Evolutionary conservation across 768 basidiomycete species (phyloP), one percentile per base, ranked within the genome.

Genomic region (Boletus rufocinnamomeus): DNA sequence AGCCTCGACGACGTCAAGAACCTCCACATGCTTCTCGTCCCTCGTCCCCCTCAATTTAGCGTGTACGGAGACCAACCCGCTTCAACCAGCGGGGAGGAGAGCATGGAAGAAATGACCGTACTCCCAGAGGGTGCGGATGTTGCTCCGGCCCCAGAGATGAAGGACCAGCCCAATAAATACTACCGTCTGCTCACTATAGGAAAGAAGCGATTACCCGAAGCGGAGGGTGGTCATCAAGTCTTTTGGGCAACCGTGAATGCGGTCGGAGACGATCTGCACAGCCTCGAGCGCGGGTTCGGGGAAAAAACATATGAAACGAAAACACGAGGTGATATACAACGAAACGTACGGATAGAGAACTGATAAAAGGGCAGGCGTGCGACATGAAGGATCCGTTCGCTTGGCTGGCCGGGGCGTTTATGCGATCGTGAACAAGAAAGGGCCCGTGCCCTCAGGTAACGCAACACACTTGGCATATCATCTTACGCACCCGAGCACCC

Each of bases 401-500:
- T 74, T 85, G 23, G 83, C 78, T 2, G 86, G 79, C 0, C 75
- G 84, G 4, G 85, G 86, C 1, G 83, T 77, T 21, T 87, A 88
- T 65, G 82, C 80, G 16, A 79, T 87, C 34, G 82, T 84, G 43
- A 83, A 84, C 63, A 75, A 76, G 27, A 75, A 79, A 4, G 38
- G 38, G 19, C 14, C 38, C 38, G 38, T 38, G 6, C 81, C 78
- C 0, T 86, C 81, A 0, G 65, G 74, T 50, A 74, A 80, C 41
- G 74, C 74, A 52, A 85, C 83, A 0, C 83, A 83, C 67, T 75
- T 87, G 35, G 87, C 83, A 0, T 85, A 85, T 66, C 74, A 81
- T 58, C 75, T 87, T 41, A 83, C 84, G 6, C 84, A 87, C 60
- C 82, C 80, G 0, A 59, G 72, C 19, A 73, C 77, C 19, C 66